Evolutionary conservation across 805 yeast species (phyloP).

Genomic region (Kazachstania africana): DNA sequence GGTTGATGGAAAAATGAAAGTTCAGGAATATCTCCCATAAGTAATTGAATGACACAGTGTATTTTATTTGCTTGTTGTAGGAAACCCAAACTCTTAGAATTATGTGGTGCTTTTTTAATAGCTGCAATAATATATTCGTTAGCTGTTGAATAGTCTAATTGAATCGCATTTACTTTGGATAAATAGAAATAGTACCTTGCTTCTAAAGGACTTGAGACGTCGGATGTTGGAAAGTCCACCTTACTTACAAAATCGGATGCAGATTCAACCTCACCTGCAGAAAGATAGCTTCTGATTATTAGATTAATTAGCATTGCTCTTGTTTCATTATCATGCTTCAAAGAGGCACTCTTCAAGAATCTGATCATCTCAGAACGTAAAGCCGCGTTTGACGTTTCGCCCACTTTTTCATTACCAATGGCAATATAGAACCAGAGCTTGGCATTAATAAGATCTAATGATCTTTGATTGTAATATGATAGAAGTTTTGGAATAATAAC

Average conservation of each 20-base stretch:
- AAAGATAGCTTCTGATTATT: constrained; percentile 67
- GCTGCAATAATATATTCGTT: constrained; percentile 89
- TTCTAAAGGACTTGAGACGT: constrained; percentile 75
- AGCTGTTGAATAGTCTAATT: constrained; percentile 83
- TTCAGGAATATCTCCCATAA: constrained; percentile 96
- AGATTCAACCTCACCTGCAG: constrained; percentile 69
- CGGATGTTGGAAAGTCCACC: constrained; percentile 66
- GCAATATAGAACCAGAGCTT: constrained; percentile 88
- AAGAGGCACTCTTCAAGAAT: constrained; percentile 75
- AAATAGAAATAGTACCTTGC: constrained; percentile 87
- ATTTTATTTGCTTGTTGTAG: constrained; percentile 82
- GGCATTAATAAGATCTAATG: constrained; percentile 77
- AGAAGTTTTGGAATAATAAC: constrained; percentile 38
- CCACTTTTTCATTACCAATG: constrained; percentile 58
- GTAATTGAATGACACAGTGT: constrained; percentile 74
- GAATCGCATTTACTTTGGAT: constrained; percentile 85
- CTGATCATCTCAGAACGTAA: constrained; percentile 59
- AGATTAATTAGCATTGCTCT: constrained; percentile 81
- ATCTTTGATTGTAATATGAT: constrained; percentile 60
- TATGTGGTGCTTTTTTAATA: constrained; percentile 91
- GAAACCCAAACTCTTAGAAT: constrained; percentile 73
- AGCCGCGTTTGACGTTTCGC: constrained; percentile 12
- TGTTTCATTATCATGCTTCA: constrained; percentile 88
- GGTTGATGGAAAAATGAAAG: constrained; percentile 65
- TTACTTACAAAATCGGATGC: constrained; percentile 86